A percentile compares a stretch with the other conserved stretches of the same genome.
These are phyloP conservation scores for Colletotrichum spaethianum DNA, from an alignment of 2,329 filamentous ascomycete genomes.

Conservation along the genomic window DNA sequence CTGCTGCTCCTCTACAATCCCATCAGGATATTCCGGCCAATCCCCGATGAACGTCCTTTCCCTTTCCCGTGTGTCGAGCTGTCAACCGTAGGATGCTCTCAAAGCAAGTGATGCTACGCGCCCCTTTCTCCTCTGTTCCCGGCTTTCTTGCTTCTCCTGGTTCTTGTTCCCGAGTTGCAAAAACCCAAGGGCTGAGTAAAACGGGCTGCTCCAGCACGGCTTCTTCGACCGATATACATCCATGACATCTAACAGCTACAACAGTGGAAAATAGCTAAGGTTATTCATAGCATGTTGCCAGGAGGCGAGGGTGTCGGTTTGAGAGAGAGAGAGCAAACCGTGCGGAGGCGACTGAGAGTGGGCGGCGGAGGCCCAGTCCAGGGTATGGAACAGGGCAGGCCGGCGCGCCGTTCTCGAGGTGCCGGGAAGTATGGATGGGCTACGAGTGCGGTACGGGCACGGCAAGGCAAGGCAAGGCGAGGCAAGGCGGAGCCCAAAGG, in stretches of 20 bases:
- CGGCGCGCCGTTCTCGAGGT: conserved; percentile 17
- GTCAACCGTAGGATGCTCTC: neutral
- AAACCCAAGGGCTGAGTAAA: neutral
- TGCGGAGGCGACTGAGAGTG: conserved; percentile 1
- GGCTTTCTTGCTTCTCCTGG: neutral
- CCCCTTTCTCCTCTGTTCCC: neutral
- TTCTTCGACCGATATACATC: neutral
- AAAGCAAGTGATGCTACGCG: neutral
- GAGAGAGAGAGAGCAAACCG: neutral
- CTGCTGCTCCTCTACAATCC: neutral
- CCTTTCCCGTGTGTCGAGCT: neutral
- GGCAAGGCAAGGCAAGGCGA: neutral
- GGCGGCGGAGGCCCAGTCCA: conserved; percentile 17
- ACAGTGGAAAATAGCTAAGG: neutral
- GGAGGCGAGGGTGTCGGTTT: neutral
- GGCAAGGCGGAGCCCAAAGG: neutral
- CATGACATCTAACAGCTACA: neutral
- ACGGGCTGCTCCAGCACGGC: neutral
- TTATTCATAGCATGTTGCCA: neutral
- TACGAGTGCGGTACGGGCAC: neutral
- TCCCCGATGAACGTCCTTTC: neutral
- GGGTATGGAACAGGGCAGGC: conserved; percentile 8
- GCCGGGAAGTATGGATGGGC: conserved; percentile 1
- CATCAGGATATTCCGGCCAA: neutral
- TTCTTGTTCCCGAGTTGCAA: neutral